Conservation (phyloP, 2,329 filamentous ascomycete genomes). For the Gaeumannomyces sp. region DNA sequence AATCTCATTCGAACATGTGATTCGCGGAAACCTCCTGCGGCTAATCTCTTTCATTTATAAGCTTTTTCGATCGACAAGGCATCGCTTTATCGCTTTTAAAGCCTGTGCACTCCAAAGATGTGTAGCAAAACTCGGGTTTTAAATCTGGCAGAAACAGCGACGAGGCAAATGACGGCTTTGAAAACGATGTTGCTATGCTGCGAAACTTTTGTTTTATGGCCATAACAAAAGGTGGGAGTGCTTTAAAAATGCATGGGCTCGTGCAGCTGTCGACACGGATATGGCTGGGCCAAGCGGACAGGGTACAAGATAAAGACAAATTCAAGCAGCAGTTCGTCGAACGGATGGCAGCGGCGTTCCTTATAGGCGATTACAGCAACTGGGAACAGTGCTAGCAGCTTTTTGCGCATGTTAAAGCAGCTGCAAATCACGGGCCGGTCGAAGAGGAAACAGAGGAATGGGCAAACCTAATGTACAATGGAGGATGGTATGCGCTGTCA, state of each 20-base stretch:
- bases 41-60: constrained; percentile 3
- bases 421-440: constrained; percentile 11
- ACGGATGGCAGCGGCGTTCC: constrained; percentile 22
- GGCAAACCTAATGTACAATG: not conserved
- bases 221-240: constrained; percentile 16
- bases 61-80: constrained; percentile 18
- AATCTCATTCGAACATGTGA: not conserved
- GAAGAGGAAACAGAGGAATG: not conserved
- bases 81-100: constrained; percentile 29
- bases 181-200: constrained; percentile 28
- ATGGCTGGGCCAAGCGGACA: too few species aligned
- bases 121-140: constrained; percentile 9
- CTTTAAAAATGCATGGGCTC: too few species aligned
- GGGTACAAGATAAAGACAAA: constrained; percentile 33
- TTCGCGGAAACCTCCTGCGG: not conserved
- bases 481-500: not conserved
- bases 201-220: constrained; percentile 31
- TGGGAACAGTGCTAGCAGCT: constrained; percentile 25
- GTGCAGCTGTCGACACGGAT: too few species aligned
- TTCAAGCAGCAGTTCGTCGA: constrained; percentile 31
- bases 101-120: constrained; percentile 9
- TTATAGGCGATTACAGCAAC: constrained; percentile 23
- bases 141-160: constrained; percentile 5
- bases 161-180: constrained; percentile 16
- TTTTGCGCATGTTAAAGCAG: constrained; percentile 12